Conservation (phyloP, 345 rosid species). For the Eucalyptus curtisii region DNA sequence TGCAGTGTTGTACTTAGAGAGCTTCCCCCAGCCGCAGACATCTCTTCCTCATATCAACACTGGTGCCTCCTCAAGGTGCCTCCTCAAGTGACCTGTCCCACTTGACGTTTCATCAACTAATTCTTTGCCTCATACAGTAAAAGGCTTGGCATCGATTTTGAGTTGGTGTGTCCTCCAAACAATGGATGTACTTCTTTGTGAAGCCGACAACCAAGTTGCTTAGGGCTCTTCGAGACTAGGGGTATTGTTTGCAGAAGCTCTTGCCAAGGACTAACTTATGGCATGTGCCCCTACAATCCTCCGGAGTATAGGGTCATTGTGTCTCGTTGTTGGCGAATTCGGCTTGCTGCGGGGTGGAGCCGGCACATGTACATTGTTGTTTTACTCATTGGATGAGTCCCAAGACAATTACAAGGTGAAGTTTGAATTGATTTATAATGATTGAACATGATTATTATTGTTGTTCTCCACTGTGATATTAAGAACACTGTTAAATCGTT, state of each 20-base stretch:
- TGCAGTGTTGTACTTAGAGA: neutral
- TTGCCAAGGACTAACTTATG: neutral
- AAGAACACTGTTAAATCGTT: neutral
- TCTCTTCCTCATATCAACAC: neutral
- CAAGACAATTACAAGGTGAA: neutral
- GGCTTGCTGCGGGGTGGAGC: neutral
- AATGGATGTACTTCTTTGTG: neutral
- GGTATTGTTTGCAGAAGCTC: neutral
- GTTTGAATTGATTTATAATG: neutral
- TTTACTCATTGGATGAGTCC: neutral
- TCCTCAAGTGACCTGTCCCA: neutral
- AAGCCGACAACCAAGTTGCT: neutral
- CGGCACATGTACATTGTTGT: rapidly evolving
- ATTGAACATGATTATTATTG: neutral
- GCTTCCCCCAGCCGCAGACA: neutral
- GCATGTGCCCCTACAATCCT: neutral
- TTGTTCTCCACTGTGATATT: neutral
- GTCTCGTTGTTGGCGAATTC: neutral
- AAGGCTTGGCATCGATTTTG: neutral
- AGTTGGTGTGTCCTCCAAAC: neutral
- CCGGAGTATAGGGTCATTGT: neutral
- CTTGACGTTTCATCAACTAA: neutral
- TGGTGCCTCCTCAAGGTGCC: neutral
- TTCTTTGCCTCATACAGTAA: neutral
- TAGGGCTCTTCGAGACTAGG: neutral